phyloP scores from a whole-genome alignment of 169 alveolate species.

The Eimeria brunetti region DNA sequence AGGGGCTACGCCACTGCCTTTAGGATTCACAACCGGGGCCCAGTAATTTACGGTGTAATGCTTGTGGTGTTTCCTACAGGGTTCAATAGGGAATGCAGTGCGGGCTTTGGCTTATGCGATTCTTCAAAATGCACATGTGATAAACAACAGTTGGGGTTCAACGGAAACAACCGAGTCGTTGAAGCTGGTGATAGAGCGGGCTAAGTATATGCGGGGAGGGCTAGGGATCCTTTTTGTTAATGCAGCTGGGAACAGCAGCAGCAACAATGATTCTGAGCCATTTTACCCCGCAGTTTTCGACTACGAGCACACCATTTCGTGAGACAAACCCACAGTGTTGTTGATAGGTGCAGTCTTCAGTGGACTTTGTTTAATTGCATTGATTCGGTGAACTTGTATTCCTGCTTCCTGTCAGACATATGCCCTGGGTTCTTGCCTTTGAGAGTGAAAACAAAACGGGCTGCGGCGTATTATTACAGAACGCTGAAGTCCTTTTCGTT shows the following conservation, averaged over 20 bases:
- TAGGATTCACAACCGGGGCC: background rate
- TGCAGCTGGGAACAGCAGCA: slow-evolving; percentile 86
- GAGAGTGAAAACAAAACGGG: too few species aligned
- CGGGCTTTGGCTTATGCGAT: slow-evolving; percentile 84
- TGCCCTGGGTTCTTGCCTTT: too few species aligned
- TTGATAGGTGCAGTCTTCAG: background rate
- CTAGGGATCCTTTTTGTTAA: slow-evolving; percentile 83
- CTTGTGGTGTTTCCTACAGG: slow-evolving; percentile 19
- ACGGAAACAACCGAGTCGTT: slow-evolving; percentile 69
- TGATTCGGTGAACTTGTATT: background rate
- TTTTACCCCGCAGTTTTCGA: slow-evolving; percentile 82
- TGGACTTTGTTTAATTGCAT: background rate
- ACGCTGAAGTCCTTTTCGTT: too few species aligned
- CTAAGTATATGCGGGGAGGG: slow-evolving; percentile 79
- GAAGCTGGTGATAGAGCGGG: slow-evolving; percentile 77
- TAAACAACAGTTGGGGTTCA: slow-evolving; percentile 86
- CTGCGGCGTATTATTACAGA: too few species aligned
- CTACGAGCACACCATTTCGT: slow-evolving; percentile 72
- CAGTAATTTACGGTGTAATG: background rate
- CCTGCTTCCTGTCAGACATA: background rate
- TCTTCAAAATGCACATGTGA: slow-evolving; percentile 74
- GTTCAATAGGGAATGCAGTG: slow-evolving; percentile 81
- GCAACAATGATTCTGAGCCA: slow-evolving; percentile 83
- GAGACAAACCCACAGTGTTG: background rate
- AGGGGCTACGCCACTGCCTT: background rate